Percentiles rank a stretch among this genome's conserved stretches.
Evolutionary conservation across 192 early-diverging fungal species (phyloP).

Genomic region (Rhizophlyctis rosea): DNA sequence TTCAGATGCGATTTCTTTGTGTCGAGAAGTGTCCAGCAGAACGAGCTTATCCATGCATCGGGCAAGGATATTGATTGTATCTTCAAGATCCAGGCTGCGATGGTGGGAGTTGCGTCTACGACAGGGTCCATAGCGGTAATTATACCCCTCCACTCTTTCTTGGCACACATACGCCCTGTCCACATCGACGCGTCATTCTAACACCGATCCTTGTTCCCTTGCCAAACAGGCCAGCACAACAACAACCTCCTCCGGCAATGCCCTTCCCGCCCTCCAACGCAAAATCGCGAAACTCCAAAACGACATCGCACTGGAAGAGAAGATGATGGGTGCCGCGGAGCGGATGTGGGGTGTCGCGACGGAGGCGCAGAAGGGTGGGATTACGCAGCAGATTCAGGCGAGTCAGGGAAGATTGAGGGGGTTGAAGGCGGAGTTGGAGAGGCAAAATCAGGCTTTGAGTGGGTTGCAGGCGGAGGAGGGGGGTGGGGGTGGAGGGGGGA

Average conservation of each 20-base stretch:
- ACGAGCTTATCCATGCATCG: constrained; percentile 53
- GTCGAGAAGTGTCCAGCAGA: constrained; percentile 40
- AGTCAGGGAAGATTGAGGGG: constrained; percentile 24
- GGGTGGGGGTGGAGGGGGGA: too few species aligned
- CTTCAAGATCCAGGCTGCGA: constrained; percentile 48
- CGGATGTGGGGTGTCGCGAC: constrained; percentile 36
- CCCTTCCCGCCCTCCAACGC: constrained; percentile 16
- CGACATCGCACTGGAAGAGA: constrained; percentile 47
- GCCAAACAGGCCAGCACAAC: constrained; percentile 5
- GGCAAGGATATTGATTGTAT: constrained; percentile 50
- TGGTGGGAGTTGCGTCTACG: neutral
- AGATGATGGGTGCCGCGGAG: constrained; percentile 40
- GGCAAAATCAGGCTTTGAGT: constrained; percentile 8
- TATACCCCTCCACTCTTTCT: constrained; percentile 6
- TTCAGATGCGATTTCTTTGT: constrained; percentile 43
- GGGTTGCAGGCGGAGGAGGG: too few species aligned
- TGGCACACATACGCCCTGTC: neutral
- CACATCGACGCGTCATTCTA: neutral
- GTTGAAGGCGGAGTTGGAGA: constrained; percentile 31
- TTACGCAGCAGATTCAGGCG: constrained; percentile 37
- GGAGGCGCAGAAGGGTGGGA: constrained; percentile 31
- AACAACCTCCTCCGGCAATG: neutral
- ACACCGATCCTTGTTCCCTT: neutral
- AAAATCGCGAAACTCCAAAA: constrained; percentile 33
- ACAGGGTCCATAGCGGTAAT: neutral